Percentiles rank a stretch among this genome's conserved stretches.
Conservation (phyloP, 2,329 filamentous ascomycete species). For the Phialophora macrospora region DNA sequence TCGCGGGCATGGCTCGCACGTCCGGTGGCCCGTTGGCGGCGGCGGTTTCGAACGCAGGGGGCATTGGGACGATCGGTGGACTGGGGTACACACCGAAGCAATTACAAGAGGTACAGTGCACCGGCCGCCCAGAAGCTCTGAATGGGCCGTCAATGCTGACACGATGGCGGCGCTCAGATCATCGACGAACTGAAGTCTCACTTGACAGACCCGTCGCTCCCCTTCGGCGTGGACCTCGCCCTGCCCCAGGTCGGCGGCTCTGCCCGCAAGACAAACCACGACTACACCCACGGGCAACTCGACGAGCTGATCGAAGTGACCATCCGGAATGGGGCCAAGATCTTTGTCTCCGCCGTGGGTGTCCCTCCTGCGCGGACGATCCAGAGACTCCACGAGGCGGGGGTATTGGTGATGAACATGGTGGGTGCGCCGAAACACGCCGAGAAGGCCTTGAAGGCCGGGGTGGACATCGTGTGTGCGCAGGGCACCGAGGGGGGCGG, state of each 20-base stretch:
- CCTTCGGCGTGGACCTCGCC: constrained; percentile 90
- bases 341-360: constrained; percentile 89
- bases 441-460: constrained; percentile 80
- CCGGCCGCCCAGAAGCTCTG: neutral
- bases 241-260: constrained; percentile 84
- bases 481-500: constrained; percentile 94
- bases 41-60: constrained; percentile 86
- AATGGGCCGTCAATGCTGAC: neutral
- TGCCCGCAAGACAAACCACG: constrained; percentile 90
- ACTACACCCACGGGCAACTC: constrained; percentile 88
- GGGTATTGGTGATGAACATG: constrained; percentile 95
- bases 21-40: constrained; percentile 79
- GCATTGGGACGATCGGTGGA: constrained; percentile 68
- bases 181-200: constrained; percentile 83
- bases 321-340: constrained; percentile 77
- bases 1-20: constrained; percentile 91
- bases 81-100: constrained; percentile 73
- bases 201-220: constrained; percentile 68
- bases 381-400: constrained; percentile 74
- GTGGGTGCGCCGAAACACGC: constrained; percentile 92
- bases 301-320: constrained; percentile 87
- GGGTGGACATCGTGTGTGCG: constrained; percentile 88
- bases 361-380: constrained; percentile 78
- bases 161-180: constrained; percentile 68
- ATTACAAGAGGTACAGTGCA: constrained; percentile 61